phyloP scores from a whole-genome alignment of 306 rosid genomes.

The Sicyos edulis region DNA sequence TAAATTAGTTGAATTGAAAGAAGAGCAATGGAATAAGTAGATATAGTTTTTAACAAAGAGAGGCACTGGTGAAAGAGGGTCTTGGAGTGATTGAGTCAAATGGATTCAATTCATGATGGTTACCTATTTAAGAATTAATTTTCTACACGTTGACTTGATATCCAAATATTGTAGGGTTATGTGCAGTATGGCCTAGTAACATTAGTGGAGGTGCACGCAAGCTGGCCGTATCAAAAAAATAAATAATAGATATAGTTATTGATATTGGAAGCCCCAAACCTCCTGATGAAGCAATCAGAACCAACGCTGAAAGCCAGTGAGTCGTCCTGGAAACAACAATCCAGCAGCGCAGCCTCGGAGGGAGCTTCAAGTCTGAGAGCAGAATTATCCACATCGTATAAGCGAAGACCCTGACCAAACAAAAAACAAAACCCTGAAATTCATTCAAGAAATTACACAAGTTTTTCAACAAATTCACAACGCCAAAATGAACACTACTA shows the following conservation, averaged over 20 bases:
- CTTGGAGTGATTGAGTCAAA: too few relatives aligned
- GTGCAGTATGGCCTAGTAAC: too few relatives aligned
- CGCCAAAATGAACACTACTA: constrained; percentile 22
- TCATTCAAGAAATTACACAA: background rate
- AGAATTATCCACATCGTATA: constrained; percentile 54
- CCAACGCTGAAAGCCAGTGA: constrained; percentile 45
- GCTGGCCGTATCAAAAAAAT: too few relatives aligned
- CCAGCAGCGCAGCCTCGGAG: constrained; percentile 57
- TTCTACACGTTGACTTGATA: too few relatives aligned
- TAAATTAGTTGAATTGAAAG: background rate
- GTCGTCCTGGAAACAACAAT: constrained; percentile 64
- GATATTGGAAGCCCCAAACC: constrained; percentile 30
- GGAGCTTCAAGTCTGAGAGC: constrained; percentile 43
- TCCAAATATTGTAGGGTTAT: too few relatives aligned
- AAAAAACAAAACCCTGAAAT: background rate
- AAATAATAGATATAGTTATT: too few relatives aligned
- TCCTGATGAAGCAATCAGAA: constrained; percentile 62
- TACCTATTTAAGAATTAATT: too few relatives aligned
- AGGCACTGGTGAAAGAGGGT: too few relatives aligned
- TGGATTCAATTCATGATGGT: too few relatives aligned
- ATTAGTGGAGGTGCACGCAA: too few relatives aligned
- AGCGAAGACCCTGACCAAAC: constrained; percentile 48
- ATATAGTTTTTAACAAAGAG: too few relatives aligned
- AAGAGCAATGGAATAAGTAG: background rate
- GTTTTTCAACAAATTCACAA: background rate